Evolutionary conservation across 352 stramenopile species (phyloP).

Genomic region (Globisporangium recalcitrans): DNA sequence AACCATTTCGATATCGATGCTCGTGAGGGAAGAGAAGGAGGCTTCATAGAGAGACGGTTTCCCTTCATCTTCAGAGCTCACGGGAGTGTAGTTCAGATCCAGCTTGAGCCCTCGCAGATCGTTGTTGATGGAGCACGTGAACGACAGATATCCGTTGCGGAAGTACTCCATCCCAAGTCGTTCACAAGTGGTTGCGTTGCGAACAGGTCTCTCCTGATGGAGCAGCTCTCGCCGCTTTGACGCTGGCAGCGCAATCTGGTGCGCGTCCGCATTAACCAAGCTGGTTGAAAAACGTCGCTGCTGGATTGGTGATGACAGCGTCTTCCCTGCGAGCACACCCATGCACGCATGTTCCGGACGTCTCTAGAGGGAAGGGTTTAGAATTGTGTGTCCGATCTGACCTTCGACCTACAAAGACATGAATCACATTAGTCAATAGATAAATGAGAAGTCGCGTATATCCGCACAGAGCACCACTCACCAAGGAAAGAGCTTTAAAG

Average conservation of each 20-base stretch:
- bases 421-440: neutral
- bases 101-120: conserved; percentile 53
- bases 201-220: conserved; percentile 42
- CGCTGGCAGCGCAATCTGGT: conserved; percentile 25
- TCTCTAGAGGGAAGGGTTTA: conserved; percentile 20
- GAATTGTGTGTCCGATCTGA: conserved; percentile 31
- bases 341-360: conserved; percentile 55
- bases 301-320: conserved; percentile 58
- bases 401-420: conserved; percentile 28
- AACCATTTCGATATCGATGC: neutral
- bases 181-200: conserved; percentile 37
- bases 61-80: conserved; percentile 5
- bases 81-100: conserved; percentile 37
- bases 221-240: conserved; percentile 46
- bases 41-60: neutral
- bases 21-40: neutral
- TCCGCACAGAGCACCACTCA: neutral
- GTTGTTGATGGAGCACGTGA: conserved; percentile 55
- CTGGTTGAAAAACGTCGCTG: conserved; percentile 35
- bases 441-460: neutral
- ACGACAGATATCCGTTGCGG: conserved; percentile 37
- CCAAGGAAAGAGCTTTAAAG: conserved; percentile 34
- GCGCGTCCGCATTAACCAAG: conserved; percentile 5
- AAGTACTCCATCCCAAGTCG: conserved; percentile 52
- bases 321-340: conserved; percentile 57